These are phyloP conservation scores for Alternaria rosae DNA, from an alignment of 2,329 filamentous ascomycete genomes.

Conservation along the genomic window DNA sequence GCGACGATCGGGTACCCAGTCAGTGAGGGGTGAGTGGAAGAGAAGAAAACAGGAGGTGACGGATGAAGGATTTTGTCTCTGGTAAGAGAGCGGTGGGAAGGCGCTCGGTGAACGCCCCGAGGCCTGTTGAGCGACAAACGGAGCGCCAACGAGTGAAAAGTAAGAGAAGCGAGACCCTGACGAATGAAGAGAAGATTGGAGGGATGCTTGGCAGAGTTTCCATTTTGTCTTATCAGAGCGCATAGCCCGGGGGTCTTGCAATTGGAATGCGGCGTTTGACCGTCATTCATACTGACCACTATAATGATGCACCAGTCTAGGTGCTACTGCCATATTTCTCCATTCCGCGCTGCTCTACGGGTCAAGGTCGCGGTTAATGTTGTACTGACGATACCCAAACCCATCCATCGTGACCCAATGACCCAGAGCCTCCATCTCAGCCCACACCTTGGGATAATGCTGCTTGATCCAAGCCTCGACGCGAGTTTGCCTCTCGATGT, in stretches of 20 bases:
- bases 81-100: neutral
- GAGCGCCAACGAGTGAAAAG: neutral
- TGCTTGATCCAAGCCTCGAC: conserved; percentile 78
- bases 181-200: neutral
- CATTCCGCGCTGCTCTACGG: conserved; percentile 28
- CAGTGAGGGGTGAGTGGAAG: neutral
- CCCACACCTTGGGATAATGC: conserved; percentile 74
- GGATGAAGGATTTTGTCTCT: neutral
- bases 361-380: conserved; percentile 44
- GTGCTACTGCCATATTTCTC: neutral
- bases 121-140: neutral
- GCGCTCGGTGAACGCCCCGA: neutral
- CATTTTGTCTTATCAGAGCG: neutral
- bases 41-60: neutral
- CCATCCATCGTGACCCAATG: conserved; percentile 45
- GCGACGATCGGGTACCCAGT: neutral
- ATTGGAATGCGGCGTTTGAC: neutral
- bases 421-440: conserved; percentile 65
- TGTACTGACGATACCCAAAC: conserved; percentile 46
- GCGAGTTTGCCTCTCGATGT: conserved; percentile 68
- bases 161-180: neutral
- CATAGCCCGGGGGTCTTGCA: neutral
- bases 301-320: neutral
- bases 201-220: neutral
- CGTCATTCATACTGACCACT: neutral